Evolutionary conservation across 140 eudicot species (phyloP).

Genomic region (Eryngium alpinum): DNA sequence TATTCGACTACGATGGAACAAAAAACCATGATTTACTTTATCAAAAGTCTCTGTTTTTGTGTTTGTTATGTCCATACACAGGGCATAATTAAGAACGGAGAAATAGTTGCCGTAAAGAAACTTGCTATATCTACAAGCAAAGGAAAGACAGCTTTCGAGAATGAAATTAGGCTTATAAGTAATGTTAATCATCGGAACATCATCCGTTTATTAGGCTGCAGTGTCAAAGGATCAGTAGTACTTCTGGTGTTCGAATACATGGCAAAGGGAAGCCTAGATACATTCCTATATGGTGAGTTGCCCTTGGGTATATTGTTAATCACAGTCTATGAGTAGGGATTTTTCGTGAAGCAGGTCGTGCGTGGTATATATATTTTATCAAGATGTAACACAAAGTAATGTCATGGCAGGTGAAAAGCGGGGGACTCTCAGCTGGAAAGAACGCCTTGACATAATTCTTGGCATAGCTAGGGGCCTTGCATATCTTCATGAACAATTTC

Average conservation of each 20-base stretch:
- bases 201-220: neutral
- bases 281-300: conserved; percentile 1
- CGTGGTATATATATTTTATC: neutral
- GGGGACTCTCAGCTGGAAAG: conserved; percentile 4
- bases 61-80: neutral
- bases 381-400: neutral
- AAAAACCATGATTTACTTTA: neutral
- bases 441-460: conserved; percentile 3
- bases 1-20: too few species aligned
- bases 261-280: conserved; percentile 1
- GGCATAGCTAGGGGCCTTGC: conserved; percentile 8
- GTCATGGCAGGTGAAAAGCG: neutral
- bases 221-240: neutral
- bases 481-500: conserved; percentile 11
- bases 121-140: neutral
- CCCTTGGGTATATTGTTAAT: too few species aligned
- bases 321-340: neutral
- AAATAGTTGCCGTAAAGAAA: neutral
- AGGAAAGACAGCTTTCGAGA: neutral
- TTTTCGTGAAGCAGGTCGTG: neutral
- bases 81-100: neutral
- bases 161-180: too few species aligned
- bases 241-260: conserved; percentile 9
- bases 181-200: neutral
- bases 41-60: neutral